Evolutionary conservation across 371 early-diverging fungal species (phyloP).

Genomic region (Capillidium heterosporum): DNA sequence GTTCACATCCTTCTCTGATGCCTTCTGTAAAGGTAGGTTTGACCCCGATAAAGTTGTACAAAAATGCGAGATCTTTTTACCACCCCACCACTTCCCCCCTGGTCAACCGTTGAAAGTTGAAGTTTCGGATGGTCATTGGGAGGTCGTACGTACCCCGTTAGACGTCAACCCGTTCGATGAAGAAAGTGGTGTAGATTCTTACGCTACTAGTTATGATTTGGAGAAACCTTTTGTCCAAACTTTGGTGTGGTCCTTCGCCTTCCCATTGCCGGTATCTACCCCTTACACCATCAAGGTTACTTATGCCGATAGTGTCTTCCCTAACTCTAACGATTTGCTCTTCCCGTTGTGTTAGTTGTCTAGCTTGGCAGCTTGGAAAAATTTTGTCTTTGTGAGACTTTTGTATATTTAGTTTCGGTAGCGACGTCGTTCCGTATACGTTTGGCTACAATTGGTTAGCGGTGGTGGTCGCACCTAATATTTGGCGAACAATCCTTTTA

Average conservation of each 20-base stretch:
- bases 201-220: background rate
- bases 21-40: background rate
- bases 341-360: too few species aligned
- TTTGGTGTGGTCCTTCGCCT: background rate
- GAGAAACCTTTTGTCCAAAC: background rate
- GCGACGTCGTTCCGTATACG: too few species aligned
- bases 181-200: background rate
- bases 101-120: background rate
- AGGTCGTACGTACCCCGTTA: background rate
- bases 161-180: background rate
- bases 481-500: too few species aligned
- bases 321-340: background rate
- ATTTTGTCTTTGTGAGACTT: too few species aligned
- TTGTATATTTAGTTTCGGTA: too few species aligned
- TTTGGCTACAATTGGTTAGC: too few species aligned
- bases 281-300: background rate
- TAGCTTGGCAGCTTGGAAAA: too few species aligned
- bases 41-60: background rate
- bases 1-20: background rate
- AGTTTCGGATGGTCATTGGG: background rate
- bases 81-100: slow-evolving; percentile 4
- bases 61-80: slow-evolving; percentile 2
- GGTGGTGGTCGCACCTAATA: too few species aligned
- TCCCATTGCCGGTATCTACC: background rate
- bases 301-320: background rate